Conservation (phyloP, 202 grass and related monocot species). For the Eragrostis tef region DNA sequence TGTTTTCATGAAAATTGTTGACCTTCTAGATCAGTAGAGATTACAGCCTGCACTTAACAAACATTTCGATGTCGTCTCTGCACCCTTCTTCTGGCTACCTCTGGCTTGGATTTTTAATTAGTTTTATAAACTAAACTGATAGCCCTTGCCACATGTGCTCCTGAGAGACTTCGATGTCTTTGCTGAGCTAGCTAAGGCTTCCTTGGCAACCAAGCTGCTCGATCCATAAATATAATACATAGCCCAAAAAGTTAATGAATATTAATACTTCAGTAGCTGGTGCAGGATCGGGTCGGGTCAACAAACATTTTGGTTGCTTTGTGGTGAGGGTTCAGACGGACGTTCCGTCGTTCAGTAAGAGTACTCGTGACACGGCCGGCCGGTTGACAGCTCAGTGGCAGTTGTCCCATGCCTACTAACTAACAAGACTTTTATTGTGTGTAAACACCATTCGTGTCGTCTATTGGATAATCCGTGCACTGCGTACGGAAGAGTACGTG, state of each 20-base stretch:
- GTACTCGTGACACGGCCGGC: neutral
- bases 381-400: neutral
- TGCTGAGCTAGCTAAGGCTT: neutral
- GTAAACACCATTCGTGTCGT: neutral
- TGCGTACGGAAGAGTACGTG: neutral
- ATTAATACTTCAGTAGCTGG: neutral
- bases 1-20: too few species aligned
- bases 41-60: too few species aligned
- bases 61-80: too few species aligned
- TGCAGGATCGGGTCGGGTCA: slow-evolving; percentile 13
- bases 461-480: neutral
- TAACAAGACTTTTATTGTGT: neutral
- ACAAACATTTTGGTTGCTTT: slow-evolving; percentile 1
- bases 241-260: neutral
- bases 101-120: too few species aligned
- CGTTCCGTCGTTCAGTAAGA: too few species aligned
- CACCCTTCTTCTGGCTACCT: too few species aligned
- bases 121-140: too few species aligned
- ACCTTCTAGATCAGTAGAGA: too few species aligned
- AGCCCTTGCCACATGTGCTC: neutral
- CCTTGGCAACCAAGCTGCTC: neutral
- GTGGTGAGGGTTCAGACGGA: slow-evolving; percentile 7
- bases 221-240: neutral
- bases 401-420: neutral
- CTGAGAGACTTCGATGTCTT: neutral